Evolutionary conservation across 2,329 filamentous ascomycete genomes (phyloP).

Genomic region (Annulohypoxylon truncatum): DNA sequence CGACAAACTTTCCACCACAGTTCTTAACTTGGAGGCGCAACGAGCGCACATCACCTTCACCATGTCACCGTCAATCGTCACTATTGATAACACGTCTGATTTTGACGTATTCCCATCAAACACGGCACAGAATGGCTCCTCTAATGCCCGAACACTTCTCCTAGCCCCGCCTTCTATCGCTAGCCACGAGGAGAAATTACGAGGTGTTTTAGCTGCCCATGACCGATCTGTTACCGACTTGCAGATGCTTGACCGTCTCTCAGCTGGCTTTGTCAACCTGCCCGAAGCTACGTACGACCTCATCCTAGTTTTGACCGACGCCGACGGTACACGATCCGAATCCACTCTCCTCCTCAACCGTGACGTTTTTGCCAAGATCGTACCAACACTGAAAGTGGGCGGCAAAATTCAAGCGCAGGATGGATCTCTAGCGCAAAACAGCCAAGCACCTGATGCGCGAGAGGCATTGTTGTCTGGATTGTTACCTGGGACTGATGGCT

Average conservation of each 20-base stretch:
- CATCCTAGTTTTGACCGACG: constrained; percentile 84
- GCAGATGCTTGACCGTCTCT: constrained; percentile 96
- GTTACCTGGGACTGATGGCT: constrained; percentile 70
- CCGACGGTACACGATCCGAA: constrained; percentile 74
- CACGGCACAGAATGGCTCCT: constrained; percentile 39
- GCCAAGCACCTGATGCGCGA: constrained; percentile 64
- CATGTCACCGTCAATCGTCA: constrained; percentile 65
- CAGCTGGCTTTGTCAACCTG: constrained; percentile 82
- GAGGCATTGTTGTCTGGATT: constrained; percentile 89
- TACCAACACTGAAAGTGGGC: constrained; percentile 75
- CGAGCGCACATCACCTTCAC: constrained; percentile 34
- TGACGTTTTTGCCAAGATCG: constrained; percentile 74
- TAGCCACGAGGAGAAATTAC: constrained; percentile 82
- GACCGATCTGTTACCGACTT: constrained; percentile 84
- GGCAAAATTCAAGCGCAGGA: constrained; percentile 77
- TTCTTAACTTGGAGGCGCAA: constrained; percentile 23
- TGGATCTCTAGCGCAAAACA: constrained; percentile 64
- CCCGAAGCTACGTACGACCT: constrained; percentile 83
- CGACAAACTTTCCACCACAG: background rate
- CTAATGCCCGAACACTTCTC: constrained; percentile 73
- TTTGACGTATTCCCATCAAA: constrained; percentile 39
- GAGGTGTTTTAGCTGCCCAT: constrained; percentile 75
- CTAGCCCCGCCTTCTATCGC: constrained; percentile 92
- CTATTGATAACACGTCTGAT: constrained; percentile 48
- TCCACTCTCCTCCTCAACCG: constrained; percentile 73